Conservation (phyloP, 2,329 filamentous ascomycete species). For the Talaromyces sp. region DNA sequence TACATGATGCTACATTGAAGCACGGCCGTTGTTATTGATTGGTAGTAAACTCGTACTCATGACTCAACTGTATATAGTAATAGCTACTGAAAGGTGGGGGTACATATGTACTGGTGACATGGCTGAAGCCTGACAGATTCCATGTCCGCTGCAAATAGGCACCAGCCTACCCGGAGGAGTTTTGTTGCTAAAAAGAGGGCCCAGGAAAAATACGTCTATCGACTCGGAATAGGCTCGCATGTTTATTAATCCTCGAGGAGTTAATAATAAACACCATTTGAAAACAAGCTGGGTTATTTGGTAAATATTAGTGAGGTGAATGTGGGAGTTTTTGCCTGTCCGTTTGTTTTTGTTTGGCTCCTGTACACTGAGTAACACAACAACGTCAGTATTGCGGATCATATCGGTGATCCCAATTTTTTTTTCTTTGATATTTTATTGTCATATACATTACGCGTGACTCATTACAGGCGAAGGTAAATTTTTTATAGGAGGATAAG, state of each 20-base stretch:
- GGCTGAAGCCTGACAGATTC: background rate
- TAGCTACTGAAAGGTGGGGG: background rate
- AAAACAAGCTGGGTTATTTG: background rate
- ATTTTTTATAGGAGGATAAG: background rate
- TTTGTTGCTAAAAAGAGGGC: background rate
- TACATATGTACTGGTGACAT: background rate
- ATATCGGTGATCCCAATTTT: background rate
- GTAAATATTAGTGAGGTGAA: background rate
- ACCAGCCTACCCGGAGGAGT: background rate
- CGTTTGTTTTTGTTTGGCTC: background rate
- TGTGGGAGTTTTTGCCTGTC: background rate
- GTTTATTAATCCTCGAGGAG: background rate
- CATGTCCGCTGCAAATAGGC: background rate
- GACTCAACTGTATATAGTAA: background rate
- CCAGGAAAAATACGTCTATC: background rate
- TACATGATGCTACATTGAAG: background rate
- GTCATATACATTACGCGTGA: no score
- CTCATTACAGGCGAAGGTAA: no score
- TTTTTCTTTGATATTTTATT: no score
- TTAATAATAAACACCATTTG: background rate
- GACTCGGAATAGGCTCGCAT: background rate
- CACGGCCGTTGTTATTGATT: background rate
- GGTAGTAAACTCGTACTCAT: background rate
- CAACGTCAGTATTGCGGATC: background rate
- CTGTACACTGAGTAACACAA: background rate